Base-by-base conservation (phyloP, 78 protist species). In the Blattamonas nauphoetae region DNA sequence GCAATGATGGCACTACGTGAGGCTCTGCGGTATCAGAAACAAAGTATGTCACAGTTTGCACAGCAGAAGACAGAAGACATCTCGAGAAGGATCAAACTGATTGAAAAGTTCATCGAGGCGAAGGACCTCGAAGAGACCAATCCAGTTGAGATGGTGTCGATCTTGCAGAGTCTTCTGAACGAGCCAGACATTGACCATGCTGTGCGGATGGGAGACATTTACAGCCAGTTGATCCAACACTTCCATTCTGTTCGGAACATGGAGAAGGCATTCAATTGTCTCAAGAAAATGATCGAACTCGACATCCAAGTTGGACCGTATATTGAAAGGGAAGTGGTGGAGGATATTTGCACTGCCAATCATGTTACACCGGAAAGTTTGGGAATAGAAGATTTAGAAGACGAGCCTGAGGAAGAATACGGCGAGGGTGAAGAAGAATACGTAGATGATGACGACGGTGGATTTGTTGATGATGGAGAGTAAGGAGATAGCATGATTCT, bases 1-100 rank as follows among this genome's bases (percentile, higher is more conserved):
- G 91, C 91, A 0, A 91, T 89, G 38, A 89, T n/a, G 1, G 94
- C 96, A 2, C 77, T 94, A 79, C 45, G 29, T 3, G 94, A 94
- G 89, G 89, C 92, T 38, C 34, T 36, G 36, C 85, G 86, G 86
- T 86, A 45, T 85, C 0, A 81, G 79, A 11, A 3, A 44, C 89
- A 90, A 86, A 42, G 84, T 45, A 84, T 81, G 44, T 44, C 42
- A 2, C 82, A 5, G 2, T 81, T 46, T n/a, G 38, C 77, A 45
- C 91, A 44, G 1, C 0, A 0, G 11, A 1, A 41, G 45, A 45
- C 32, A 1, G 86, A 63, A 45, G 0, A 2, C 86, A 63, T 89
- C 80, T 3, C 34, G 45, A 0, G 0, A 34, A 78, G 85, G 21
- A 88, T 90, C 5, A 3, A 21, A 1, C 36, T 41, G 36, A 89